phyloP scores from a whole-genome alignment of 2,329 filamentous ascomycete genomes.

The Trichoderma brevicompactum region DNA sequence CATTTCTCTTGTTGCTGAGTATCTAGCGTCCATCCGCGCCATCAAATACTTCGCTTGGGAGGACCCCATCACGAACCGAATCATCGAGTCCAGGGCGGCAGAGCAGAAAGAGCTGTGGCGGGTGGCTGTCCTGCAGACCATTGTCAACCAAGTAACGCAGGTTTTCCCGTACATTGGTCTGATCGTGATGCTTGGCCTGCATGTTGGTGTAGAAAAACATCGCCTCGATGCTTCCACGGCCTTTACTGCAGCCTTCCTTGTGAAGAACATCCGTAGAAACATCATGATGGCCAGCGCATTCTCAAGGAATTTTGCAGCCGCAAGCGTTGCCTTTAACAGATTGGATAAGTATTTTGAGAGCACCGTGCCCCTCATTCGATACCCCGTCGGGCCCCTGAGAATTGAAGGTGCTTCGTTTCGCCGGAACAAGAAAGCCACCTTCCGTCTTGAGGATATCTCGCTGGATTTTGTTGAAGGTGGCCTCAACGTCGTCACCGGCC shows the following conservation, averaged over 20 bases:
- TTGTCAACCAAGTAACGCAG: constrained; percentile 55
- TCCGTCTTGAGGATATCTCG: constrained; percentile 53
- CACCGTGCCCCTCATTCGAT: constrained; percentile 52
- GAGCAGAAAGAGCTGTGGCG: constrained; percentile 62
- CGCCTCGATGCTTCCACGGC: constrained; percentile 60
- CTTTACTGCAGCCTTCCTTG: constrained; percentile 60
- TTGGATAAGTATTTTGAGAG: constrained; percentile 60
- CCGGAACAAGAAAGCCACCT: constrained; percentile 55
- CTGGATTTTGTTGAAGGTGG: constrained; percentile 58
- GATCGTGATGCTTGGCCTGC: constrained; percentile 58
- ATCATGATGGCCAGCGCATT: constrained; percentile 55
- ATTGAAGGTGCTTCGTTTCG: constrained; percentile 54
- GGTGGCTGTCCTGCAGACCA: constrained; percentile 52
- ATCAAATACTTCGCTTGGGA: constrained; percentile 68
- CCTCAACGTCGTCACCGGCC: constrained; percentile 58
- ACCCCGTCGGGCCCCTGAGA: constrained; percentile 54
- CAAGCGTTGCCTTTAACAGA: constrained; percentile 52
- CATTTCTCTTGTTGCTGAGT: constrained; percentile 62
- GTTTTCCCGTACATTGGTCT: constrained; percentile 57
- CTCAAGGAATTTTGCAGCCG: constrained; percentile 42
- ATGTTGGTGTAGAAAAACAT: constrained; percentile 53
- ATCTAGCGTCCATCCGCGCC: constrained; percentile 60
- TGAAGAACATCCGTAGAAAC: constrained; percentile 58
- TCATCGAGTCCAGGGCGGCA: constrained; percentile 52
- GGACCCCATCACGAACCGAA: constrained; percentile 54